Conservation (phyloP, 192 early-diverging fungal species). For the Backusella tarrabulga region DNA sequence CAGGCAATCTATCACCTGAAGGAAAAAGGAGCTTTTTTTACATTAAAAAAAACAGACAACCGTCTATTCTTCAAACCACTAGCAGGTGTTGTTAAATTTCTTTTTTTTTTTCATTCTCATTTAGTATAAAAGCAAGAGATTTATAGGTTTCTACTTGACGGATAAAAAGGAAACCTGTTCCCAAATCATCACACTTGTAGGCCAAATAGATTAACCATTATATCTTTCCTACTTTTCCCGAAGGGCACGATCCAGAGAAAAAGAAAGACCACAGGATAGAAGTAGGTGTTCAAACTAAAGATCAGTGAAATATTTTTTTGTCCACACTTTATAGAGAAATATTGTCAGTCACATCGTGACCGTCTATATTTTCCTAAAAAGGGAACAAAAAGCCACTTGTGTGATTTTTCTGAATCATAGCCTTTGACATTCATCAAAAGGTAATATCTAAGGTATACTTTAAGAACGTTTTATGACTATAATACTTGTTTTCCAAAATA, state of each 20-base stretch:
- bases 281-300: conserved; percentile 3
- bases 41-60: too few relatives aligned
- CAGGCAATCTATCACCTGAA: too few relatives aligned
- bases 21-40: too few relatives aligned
- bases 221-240: conserved; percentile 25
- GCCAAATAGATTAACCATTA: conserved; percentile 8
- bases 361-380: not conserved
- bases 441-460: not conserved
- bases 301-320: not conserved
- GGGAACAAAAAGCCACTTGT: not conserved
- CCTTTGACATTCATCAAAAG: not conserved
- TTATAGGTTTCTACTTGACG: not conserved
- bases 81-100: too few relatives aligned
- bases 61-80: too few relatives aligned
- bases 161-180: not conserved
- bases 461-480: not conserved
- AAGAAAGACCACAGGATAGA: conserved; percentile 24
- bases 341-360: not conserved
- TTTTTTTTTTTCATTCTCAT: not conserved
- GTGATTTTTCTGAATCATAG: too few relatives aligned
- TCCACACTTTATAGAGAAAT: not conserved
- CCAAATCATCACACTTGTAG: not conserved
- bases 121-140: not conserved
- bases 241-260: conserved; percentile 19
- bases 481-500: not conserved